A percentile compares a stretch with the other conserved stretches of the same genome.
phyloP scores from a whole-genome alignment of 225 moss, liverwort and hornwort genomes.

The Pseudisothecium myosuroides region DNA sequence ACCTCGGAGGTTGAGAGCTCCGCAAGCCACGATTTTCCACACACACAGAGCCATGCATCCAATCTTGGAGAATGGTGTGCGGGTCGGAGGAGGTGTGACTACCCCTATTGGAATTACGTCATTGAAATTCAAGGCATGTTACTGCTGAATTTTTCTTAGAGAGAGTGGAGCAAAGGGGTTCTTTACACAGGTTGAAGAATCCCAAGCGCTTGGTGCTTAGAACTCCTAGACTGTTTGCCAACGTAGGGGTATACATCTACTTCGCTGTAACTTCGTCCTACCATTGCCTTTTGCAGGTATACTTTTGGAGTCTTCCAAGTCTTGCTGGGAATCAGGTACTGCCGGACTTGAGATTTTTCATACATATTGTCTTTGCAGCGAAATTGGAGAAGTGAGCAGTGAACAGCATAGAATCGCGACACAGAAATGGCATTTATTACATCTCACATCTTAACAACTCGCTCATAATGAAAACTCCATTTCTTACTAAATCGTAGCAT shows the following conservation, averaged over 20 bases:
- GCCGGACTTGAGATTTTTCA: neutral
- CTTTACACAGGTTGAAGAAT: neutral
- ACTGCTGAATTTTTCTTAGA: neutral
- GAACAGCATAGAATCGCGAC: neutral
- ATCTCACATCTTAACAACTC: neutral
- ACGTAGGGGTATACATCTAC: neutral
- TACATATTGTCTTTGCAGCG: neutral
- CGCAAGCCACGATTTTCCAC: too few species aligned
- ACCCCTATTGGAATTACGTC: too few species aligned
- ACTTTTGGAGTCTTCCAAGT: slow-evolving; percentile 87
- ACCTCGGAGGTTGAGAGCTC: too few species aligned
- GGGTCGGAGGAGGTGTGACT: too few species aligned
- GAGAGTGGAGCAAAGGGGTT: neutral
- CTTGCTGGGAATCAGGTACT: slow-evolving; percentile 69
- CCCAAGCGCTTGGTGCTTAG: neutral
- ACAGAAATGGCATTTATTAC: neutral
- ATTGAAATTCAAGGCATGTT: neutral
- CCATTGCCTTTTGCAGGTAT: slow-evolving; percentile 25
- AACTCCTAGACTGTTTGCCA: neutral
- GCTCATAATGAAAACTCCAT: neutral
- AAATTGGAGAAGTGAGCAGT: neutral
- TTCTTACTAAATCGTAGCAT: neutral
- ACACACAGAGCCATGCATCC: too few species aligned
- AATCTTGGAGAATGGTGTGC: too few species aligned
- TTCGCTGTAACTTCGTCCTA: neutral